Conservation (phyloP, 805 yeast species). For the Myxozyma geophila region DNA sequence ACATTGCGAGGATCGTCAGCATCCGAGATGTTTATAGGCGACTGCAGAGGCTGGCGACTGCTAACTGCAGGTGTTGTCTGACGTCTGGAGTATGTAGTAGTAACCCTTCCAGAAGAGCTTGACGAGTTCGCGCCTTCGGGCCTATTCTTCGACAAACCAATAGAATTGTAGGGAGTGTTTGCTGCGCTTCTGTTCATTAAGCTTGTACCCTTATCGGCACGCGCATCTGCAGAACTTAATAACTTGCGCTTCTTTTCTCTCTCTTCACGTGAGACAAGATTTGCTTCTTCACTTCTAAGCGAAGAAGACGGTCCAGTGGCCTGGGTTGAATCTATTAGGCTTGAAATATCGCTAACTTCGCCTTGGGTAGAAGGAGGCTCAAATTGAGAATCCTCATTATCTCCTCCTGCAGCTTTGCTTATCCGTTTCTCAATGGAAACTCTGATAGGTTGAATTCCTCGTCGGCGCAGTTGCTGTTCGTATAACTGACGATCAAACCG, state of each 20-base stretch:
- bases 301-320: not conserved
- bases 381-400: conserved; percentile 20
- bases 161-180: not conserved
- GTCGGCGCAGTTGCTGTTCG: conserved; percentile 31
- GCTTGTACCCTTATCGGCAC: not conserved
- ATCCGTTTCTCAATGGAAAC: conserved; percentile 22
- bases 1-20: not conserved
- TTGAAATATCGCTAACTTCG: not conserved
- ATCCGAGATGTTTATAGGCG: not conserved
- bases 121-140: not conserved
- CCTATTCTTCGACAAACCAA: not conserved
- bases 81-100: not conserved
- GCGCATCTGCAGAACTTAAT: not conserved
- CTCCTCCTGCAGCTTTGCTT: not conserved
- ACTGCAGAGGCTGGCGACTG: not conserved
- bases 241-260: not conserved
- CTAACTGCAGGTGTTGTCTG: not conserved
- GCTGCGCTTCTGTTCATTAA: not conserved
- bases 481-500: conserved; percentile 35
- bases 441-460: conserved; percentile 37
- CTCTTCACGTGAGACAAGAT: not conserved
- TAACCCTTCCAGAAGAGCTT: not conserved
- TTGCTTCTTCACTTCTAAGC: not conserved
- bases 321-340: conserved; percentile 3
- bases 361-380: conserved; percentile 17